These are phyloP conservation scores for Marchantia paleacea DNA, from an alignment of 225 moss, liverwort and hornwort genomes.

Conservation along the genomic window DNA sequence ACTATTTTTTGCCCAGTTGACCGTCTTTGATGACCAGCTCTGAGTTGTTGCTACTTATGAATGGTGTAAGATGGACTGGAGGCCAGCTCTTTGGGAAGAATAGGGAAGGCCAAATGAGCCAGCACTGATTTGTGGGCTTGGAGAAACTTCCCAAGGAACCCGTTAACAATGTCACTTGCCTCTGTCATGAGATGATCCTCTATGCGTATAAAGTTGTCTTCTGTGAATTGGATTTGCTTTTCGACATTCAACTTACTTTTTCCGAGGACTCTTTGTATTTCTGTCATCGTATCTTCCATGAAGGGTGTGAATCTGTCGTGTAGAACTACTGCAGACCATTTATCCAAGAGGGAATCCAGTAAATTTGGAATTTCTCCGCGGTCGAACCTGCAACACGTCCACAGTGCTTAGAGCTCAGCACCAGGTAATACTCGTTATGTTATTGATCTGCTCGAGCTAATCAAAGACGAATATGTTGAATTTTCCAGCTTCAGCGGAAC, in stretches of 20 bases:
- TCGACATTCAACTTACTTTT: constrained; percentile 22
- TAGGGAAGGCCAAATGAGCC: constrained; percentile 7
- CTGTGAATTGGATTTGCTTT: constrained; percentile 12
- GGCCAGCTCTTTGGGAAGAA: background rate
- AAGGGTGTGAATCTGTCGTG: constrained; percentile 39
- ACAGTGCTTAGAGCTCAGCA: too few relatives aligned
- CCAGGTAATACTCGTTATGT: too few relatives aligned
- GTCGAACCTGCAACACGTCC: constrained; percentile 24
- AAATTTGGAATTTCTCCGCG: constrained; percentile 27
- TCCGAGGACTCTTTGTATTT: background rate
- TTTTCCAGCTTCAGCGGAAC: background rate
- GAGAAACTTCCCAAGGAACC: constrained; percentile 18
- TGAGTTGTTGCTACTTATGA: background rate
- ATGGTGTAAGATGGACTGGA: background rate
- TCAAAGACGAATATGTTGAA: background rate
- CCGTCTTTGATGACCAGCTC: background rate
- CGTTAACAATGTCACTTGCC: background rate
- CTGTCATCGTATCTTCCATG: constrained; percentile 21
- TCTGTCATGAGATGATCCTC: constrained; percentile 27
- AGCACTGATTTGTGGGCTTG: constrained; percentile 15
- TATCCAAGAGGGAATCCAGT: constrained; percentile 26
- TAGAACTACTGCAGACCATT: constrained; percentile 35
- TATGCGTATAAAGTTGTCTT: constrained; percentile 8
- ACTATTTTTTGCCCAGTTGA: background rate
- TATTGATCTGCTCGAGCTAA: background rate